A percentile compares a stretch with the other conserved stretches of the same genome.
phyloP scores from a whole-genome alignment of 148 eudicot species.

The Chenopodium quinoa region DNA sequence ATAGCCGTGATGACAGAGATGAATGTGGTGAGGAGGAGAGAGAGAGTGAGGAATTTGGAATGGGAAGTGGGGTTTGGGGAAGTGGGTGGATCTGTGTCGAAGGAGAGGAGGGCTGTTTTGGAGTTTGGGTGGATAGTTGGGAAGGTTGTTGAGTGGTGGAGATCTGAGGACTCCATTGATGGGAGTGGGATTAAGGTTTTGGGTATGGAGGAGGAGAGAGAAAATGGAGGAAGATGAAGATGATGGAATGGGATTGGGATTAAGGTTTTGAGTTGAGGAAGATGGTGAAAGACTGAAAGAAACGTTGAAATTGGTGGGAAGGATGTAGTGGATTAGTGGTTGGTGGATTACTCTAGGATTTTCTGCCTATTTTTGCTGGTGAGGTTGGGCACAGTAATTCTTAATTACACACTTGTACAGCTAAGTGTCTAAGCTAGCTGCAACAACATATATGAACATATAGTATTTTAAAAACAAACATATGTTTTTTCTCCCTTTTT shows the following conservation, averaged over 20 bases:
- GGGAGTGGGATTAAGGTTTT: background rate
- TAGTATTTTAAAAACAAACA: too few species aligned
- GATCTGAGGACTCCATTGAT: conserved; percentile 30
- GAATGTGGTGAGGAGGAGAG: conserved; percentile 40
- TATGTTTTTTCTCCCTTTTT: too few species aligned
- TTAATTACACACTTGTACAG: too few species aligned
- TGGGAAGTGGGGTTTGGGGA: background rate
- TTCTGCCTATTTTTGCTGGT: too few species aligned
- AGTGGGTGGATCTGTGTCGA: conserved; percentile 33
- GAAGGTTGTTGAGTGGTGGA: background rate
- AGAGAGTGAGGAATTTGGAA: conserved; percentile 30
- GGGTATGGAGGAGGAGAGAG: background rate
- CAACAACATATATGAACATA: too few species aligned
- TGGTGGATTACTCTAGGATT: too few species aligned
- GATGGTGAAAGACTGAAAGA: background rate
- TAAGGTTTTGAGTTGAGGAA: background rate
- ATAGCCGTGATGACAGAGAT: conserved; percentile 28
- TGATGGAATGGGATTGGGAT: too few species aligned
- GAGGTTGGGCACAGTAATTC: too few species aligned
- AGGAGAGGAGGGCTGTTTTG: conserved; percentile 42
- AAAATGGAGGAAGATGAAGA: background rate
- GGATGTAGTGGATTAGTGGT: background rate
- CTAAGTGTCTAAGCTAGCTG: too few species aligned
- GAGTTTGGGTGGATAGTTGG: conserved; percentile 33
- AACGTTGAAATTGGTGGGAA: background rate